Percentiles rank a stretch among this genome's conserved stretches.
These are phyloP conservation scores for Nitzschia sp. DNA, from an alignment of 108 stramenopile genomes.

Conservation along the genomic window DNA sequence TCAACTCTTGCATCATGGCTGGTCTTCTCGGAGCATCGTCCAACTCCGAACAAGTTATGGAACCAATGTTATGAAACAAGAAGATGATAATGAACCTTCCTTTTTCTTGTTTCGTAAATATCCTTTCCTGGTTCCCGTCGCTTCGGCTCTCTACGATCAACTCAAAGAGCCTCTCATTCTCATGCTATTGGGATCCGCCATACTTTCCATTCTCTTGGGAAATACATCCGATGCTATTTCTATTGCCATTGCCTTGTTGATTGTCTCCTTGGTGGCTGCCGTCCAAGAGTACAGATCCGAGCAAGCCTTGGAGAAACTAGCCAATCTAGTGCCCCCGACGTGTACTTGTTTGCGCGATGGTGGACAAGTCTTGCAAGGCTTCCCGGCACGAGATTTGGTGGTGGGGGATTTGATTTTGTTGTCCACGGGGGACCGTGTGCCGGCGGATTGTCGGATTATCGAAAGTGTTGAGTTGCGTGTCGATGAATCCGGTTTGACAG, in stretches of 20 bases:
- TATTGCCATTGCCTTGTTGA: slow-evolving; percentile 89
- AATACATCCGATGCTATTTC: slow-evolving; percentile 90
- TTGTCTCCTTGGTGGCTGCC: slow-evolving; percentile 91
- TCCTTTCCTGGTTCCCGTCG: slow-evolving; percentile 46
- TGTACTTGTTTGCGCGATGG: slow-evolving; percentile 87
- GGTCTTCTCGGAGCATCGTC: slow-evolving; percentile 46
- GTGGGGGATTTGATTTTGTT: slow-evolving; percentile 93
- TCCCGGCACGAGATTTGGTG: slow-evolving; percentile 86
- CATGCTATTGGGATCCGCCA: slow-evolving; percentile 87
- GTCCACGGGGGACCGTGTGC: slow-evolving; percentile 66
- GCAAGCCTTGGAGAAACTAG: slow-evolving; percentile 84
- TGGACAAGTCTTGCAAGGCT: slow-evolving; percentile 45
- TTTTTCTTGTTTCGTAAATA: slow-evolving; percentile 10
- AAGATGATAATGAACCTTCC: slow-evolving; percentile 41
- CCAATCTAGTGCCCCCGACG: slow-evolving; percentile 80
- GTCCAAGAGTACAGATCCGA: slow-evolving; percentile 94
- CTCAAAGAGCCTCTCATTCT: slow-evolving; percentile 94
- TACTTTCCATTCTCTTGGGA: slow-evolving; percentile 75
- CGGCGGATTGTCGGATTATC: slow-evolving; percentile 93
- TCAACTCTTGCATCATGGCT: slow-evolving; percentile 65
- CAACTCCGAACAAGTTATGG: slow-evolving; percentile 53
- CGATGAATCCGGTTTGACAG: slow-evolving; percentile 91
- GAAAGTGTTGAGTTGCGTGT: slow-evolving; percentile 74
- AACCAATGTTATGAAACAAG: slow-evolving; percentile 55
- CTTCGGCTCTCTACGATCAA: slow-evolving; percentile 67